A percentile compares a stretch with the other conserved stretches of the same genome.
phyloP scores from a whole-genome alignment of 192 early-diverging fungal genomes.

The Backusella australiensis region DNA sequence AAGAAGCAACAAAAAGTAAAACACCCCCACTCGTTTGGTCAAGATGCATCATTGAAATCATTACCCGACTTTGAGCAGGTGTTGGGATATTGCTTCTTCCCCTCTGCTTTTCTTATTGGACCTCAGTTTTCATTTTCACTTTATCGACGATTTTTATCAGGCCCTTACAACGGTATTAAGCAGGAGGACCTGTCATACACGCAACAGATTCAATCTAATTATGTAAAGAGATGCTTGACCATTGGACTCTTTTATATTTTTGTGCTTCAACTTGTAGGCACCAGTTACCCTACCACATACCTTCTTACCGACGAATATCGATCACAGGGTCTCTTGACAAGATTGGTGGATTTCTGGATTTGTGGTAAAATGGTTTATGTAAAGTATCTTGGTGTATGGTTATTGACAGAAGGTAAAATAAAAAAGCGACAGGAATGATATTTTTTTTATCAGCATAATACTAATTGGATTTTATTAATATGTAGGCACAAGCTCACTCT shows the following conservation, averaged over 20 bases:
- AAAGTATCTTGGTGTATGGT: constrained; percentile 66
- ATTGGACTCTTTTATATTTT: constrained; percentile 43
- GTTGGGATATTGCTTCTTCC: constrained; percentile 54
- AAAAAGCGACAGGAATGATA: neutral
- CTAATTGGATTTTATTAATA: neutral
- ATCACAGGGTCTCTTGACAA: constrained; percentile 27
- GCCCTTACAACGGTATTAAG: neutral
- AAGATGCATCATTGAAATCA: constrained; percentile 38
- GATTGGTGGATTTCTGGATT: constrained; percentile 46
- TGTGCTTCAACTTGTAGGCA: constrained; percentile 41
- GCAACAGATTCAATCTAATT: constrained; percentile 28
- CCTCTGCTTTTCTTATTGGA: constrained; percentile 56
- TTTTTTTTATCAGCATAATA: neutral
- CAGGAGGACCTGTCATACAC: constrained; percentile 7
- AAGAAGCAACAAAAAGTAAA: neutral
- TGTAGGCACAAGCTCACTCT: constrained; percentile 46
- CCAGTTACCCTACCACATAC: constrained; percentile 41
- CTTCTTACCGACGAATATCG: constrained; percentile 44
- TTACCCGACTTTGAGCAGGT: constrained; percentile 48
- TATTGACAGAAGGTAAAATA: constrained; percentile 50
- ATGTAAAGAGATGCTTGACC: constrained; percentile 36
- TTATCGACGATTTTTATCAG: constrained; percentile 31
- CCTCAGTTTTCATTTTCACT: constrained; percentile 63
- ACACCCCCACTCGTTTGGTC: constrained; percentile 42
- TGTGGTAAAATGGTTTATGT: constrained; percentile 49